Evolutionary conservation across 495 filamentous ascomycete species (phyloP).

Genomic region (Podospora pseudoanserina): DNA sequence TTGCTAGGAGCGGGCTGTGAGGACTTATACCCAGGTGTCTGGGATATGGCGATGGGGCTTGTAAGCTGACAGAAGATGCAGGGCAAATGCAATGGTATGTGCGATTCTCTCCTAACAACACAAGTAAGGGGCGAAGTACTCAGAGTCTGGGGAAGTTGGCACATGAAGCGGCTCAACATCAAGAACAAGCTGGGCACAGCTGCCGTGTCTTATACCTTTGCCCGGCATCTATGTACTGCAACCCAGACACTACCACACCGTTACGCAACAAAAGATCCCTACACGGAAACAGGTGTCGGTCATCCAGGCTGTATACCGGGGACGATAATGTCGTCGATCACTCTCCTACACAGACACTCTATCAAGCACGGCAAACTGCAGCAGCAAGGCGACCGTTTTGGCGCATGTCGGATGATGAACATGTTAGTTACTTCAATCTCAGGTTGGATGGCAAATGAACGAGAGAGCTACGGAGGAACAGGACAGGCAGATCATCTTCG

Average conservation of each 20-base stretch:
- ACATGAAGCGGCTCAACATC: neutral
- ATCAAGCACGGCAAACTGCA: neutral
- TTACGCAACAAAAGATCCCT: neutral
- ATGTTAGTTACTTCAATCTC: neutral
- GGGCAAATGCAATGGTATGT: neutral
- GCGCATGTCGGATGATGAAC: neutral
- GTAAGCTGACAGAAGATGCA: neutral
- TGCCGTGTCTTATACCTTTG: neutral
- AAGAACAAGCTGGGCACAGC: neutral
- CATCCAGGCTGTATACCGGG: neutral
- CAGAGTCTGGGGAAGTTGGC: neutral
- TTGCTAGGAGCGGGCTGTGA: neutral
- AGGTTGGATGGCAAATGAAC: neutral
- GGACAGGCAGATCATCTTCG: neutral
- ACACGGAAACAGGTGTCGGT: neutral
- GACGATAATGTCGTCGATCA: neutral
- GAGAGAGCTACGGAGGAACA: neutral
- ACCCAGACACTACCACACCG: neutral
- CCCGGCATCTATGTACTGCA: neutral
- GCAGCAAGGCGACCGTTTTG: neutral
- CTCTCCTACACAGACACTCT: neutral
- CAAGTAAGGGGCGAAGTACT: neutral
- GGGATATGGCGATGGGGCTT: neutral
- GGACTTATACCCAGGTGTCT: neutral
- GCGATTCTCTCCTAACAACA: neutral